These are phyloP conservation scores for Eucalyptus victrix DNA, from an alignment of 345 rosid species.

Conservation along the genomic window DNA sequence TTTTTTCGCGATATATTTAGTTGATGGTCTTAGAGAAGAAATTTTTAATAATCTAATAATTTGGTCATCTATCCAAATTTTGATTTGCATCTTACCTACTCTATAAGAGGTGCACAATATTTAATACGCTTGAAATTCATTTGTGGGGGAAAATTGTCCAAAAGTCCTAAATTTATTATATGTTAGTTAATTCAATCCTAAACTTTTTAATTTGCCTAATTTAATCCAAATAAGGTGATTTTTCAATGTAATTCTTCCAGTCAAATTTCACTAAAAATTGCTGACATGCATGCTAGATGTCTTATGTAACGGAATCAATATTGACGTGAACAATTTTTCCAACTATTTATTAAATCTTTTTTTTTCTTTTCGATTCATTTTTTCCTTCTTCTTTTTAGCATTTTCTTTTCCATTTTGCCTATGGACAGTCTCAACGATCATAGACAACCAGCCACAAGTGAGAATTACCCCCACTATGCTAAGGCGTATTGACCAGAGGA, in stretches of 20 bases:
- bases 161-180: background rate
- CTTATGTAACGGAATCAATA: rapidly evolving
- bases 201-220: background rate
- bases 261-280: background rate
- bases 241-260: background rate
- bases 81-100: background rate
- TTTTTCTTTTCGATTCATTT: background rate
- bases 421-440: background rate
- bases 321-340: background rate
- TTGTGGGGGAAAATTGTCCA: background rate
- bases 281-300: rapidly evolving
- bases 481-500: background rate
- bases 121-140: background rate
- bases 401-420: background rate
- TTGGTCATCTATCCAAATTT: background rate
- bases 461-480: background rate
- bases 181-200: rapidly evolving
- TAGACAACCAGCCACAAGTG: background rate
- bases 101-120: background rate
- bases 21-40: background rate
- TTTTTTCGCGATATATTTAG: background rate
- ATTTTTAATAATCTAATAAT: background rate
- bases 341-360: background rate
- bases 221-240: background rate
- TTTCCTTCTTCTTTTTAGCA: background rate